Evolutionary conservation across 2,329 filamentous ascomycete species (phyloP), one percentile per base, ranked within the genome.

Genomic region (Phyllachora maydis): DNA sequence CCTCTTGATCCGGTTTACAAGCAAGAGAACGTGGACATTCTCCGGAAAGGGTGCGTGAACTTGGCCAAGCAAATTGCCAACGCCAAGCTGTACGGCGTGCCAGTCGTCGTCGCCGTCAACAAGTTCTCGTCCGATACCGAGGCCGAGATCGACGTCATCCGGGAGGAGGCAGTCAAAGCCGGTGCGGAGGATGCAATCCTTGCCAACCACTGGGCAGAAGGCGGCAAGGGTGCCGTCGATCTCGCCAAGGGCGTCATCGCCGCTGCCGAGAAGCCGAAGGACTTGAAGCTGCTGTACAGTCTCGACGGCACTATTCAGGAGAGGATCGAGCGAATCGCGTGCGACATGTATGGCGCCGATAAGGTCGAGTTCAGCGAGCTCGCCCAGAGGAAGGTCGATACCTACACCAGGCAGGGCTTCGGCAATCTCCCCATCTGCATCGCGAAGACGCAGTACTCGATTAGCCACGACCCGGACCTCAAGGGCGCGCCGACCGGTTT

Each of bases 391-490:
- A 95, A 98, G 66, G 76, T 95, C 33, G 83, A 93, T 43, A 83
- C 73, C 6, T 98, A 95, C 52, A 83, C 77, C 16, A 68, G 69
- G 43, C 88, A 95, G 49, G 88, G 88, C 21, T 90, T 85, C 39
- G 76, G 75, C 12, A 81, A 92, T 47, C 56, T 98, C 33, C 88
- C 88, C 17, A 92, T 95, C 42, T 98, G 88, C 47, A 67, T 95
- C 34, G 88, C 88, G 31, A 98, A 98, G 70, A 98, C 88, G 9
- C 88, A 98, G 50, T 98, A 98, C 56, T 91, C 79, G 16, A 62
- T 98, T 23, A 88, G 76, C 28, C 85, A 95, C 49, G 82, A 98
- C 46, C 75, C 85, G 3, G 70, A 77, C 8, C 61, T 95, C 38
- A 98, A 98, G 65, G 88, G 88, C 31, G 88, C 88, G 6, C 88